phyloP scores from a whole-genome alignment of 164 flowering plant species.

The Litsea cubeba region DNA sequence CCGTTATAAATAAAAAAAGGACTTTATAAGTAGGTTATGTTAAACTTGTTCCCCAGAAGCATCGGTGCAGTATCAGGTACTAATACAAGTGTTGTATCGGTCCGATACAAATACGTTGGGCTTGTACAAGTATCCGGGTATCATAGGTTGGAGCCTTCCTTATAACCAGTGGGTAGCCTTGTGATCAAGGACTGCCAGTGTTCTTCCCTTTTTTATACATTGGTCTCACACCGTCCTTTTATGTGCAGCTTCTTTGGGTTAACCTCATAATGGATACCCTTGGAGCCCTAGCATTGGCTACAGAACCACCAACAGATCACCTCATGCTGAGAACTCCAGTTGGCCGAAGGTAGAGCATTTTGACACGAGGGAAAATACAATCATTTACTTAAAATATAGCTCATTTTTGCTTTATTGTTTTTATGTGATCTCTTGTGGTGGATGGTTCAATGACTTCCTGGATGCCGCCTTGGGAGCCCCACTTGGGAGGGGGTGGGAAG shows the following conservation, averaged over 20 bases:
- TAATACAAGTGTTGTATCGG: too few species aligned
- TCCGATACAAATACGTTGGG: too few species aligned
- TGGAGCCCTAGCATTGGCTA: constrained; percentile 48
- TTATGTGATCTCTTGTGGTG: too few species aligned
- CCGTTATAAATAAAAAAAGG: too few species aligned
- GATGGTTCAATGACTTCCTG: not conserved
- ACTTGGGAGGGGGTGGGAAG: not conserved
- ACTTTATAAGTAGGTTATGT: too few species aligned
- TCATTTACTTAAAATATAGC: not conserved
- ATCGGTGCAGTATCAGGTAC: too few species aligned
- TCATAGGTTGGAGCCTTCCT: not conserved
- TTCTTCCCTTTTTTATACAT: not conserved
- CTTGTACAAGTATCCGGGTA: too few species aligned
- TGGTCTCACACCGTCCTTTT: not conserved
- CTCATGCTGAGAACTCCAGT: constrained; percentile 70
- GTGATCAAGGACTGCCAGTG: not conserved
- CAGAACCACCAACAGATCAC: constrained; percentile 74
- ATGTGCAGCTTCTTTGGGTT: constrained; percentile 22
- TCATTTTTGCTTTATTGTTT: too few species aligned
- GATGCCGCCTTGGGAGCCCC: not conserved
- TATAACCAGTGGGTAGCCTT: not conserved
- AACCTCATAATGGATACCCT: constrained; percentile 30
- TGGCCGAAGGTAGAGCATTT: constrained; percentile 40
- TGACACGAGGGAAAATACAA: not conserved
- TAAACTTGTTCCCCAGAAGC: too few species aligned